Conservation (phyloP, 2,329 filamentous ascomycete species). For the Lecanicillium sp. region DNA sequence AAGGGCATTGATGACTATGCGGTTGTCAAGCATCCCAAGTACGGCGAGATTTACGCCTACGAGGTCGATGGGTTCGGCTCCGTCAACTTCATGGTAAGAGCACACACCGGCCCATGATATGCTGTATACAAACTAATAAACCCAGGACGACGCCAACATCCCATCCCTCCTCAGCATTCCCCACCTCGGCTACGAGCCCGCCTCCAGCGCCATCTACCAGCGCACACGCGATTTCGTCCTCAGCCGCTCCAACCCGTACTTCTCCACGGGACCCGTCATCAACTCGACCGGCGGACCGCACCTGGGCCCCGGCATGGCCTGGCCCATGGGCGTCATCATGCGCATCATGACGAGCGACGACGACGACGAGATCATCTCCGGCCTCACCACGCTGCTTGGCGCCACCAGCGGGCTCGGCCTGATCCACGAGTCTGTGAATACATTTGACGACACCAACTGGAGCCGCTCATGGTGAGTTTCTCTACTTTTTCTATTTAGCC, state of each 20-base stretch:
- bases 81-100: constrained; percentile 46
- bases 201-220: constrained; percentile 59
- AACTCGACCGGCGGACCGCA: constrained; percentile 49
- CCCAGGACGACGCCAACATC: constrained; percentile 56
- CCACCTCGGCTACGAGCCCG: constrained; percentile 49
- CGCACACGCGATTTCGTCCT: constrained; percentile 74
- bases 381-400: constrained; percentile 58
- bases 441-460: constrained; percentile 26
- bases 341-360: constrained; percentile 72
- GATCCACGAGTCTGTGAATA: constrained; percentile 60
- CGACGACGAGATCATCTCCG: constrained; percentile 65
- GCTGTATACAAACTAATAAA: background rate
- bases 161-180: constrained; percentile 56
- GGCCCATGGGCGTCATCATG: constrained; percentile 82
- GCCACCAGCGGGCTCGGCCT: constrained; percentile 68
- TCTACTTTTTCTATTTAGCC: background rate
- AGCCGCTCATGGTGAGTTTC: constrained; percentile 31
- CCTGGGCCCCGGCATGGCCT: constrained; percentile 61
- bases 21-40: constrained; percentile 54
- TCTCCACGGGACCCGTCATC: constrained; percentile 46
- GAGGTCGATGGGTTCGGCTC: constrained; percentile 65
- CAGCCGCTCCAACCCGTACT: constrained; percentile 68
- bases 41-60: constrained; percentile 61
- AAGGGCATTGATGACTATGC: constrained; percentile 65
- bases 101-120: background rate